Conservation (phyloP, 2,329 filamentous ascomycete genomes). For the Incumbomyces delicatus region DNA sequence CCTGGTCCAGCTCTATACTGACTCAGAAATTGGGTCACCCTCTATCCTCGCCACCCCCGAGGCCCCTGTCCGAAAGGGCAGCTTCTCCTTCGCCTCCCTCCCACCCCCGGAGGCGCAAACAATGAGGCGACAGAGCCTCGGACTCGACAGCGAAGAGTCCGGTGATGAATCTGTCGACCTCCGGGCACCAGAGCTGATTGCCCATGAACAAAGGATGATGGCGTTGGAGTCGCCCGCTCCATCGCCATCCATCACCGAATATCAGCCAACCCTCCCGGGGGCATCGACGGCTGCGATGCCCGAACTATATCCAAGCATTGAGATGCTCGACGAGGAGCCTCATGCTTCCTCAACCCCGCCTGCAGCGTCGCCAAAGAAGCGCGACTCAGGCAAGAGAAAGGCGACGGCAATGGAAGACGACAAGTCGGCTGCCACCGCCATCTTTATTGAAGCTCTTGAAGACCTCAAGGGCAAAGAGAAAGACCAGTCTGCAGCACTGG, state of each 20-base stretch:
- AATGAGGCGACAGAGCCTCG: constrained; percentile 10
- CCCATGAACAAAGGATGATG: constrained; percentile 19
- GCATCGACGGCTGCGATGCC: constrained; percentile 47
- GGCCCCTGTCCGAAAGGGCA: constrained; percentile 76
- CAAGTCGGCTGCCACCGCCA: background rate
- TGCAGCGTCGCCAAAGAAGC: too few species aligned
- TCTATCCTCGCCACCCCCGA: constrained; percentile 40
- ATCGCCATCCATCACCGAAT: constrained; percentile 49
- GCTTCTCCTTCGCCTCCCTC: constrained; percentile 84
- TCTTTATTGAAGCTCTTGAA: background rate
- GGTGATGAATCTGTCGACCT: constrained; percentile 37
- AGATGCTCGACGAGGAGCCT: constrained; percentile 14
- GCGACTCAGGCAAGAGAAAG: too few species aligned
- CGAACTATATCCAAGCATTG: constrained; percentile 22
- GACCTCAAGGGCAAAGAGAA: background rate
- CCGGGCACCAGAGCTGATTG: constrained; percentile 20
- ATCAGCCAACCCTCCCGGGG: constrained; percentile 32
- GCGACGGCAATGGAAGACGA: too few species aligned
- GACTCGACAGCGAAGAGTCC: constrained; percentile 31
- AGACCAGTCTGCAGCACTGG: too few species aligned
- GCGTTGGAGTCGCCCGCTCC: constrained; percentile 25
- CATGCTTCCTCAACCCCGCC: too few species aligned
- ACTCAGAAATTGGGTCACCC: constrained; percentile 36
- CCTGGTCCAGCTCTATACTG: constrained; percentile 22
- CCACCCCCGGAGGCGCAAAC: constrained; percentile 61